Conservation (phyloP, 148 eudicot species). For the Chenopodium formosanum region DNA sequence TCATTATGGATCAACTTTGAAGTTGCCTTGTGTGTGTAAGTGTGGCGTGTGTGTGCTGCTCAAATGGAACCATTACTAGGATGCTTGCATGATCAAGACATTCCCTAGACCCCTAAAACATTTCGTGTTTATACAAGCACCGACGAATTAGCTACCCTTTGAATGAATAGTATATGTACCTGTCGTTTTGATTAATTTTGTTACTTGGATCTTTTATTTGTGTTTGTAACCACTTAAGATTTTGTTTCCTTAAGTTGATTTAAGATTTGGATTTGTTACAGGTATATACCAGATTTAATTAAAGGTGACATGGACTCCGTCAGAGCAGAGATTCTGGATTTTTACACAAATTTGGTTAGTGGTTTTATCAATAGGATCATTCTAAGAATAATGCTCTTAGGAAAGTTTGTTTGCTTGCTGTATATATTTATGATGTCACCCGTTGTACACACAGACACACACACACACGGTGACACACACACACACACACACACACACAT, state of each 20-base stretch:
- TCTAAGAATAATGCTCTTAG: not conserved
- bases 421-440: too few species aligned
- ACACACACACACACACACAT: too few species aligned
- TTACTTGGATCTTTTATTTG: not conserved
- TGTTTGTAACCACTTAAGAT: not conserved
- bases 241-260: not conserved
- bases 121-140: not conserved
- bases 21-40: not conserved
- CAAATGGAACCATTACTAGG: not conserved
- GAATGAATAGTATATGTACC: not conserved
- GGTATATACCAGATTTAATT: slow-evolving; percentile 88
- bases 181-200: not conserved
- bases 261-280: slow-evolving; percentile 25
- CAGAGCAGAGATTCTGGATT: slow-evolving; percentile 66
- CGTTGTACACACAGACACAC: too few species aligned
- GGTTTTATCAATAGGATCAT: not conserved
- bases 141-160: not conserved
- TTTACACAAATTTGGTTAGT: slow-evolving; percentile 61
- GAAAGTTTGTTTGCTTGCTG: not conserved
- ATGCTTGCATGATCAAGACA: not conserved
- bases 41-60: not conserved
- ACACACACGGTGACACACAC: too few species aligned
- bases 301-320: slow-evolving; percentile 96
- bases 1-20: too few species aligned
- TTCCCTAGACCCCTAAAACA: not conserved